Evolutionary conservation across 2,329 filamentous ascomycete genomes (phyloP), one percentile per base, ranked within the genome.

Genomic region (Lojkania enalia): DNA sequence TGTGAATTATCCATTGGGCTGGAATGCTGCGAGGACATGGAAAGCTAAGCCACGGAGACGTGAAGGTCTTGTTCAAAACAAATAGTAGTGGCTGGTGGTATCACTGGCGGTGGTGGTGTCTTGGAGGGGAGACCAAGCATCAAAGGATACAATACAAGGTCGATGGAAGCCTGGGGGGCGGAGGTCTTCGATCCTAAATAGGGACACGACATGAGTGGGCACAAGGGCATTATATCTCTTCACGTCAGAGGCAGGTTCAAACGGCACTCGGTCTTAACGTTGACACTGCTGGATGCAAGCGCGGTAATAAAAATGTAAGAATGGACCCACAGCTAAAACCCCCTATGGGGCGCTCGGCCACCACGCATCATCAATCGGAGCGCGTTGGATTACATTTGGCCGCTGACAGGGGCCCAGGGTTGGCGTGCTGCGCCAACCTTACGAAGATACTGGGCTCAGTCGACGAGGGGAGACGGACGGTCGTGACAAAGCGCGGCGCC

Each of bases 1-100:
- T 77, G 75, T 14, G 71, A 49, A 15, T 61, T 55, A 39, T 70
- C 67, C 65, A 70, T 70, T 31, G 66, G 69, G 44, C 59, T 64
- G 42, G 64, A 64, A 38, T 65, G 56, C 42, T 68, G 64, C 35
- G 64, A 63, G 32, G 66, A 61, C 66, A 69, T 68, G 49, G 25
- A 38, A 33, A 42, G 21, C 18, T 19, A 38, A 41, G 25, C 13
- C n/a, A n/a, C n/a, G n/a, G n/a, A n/a, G n/a, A n/a, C n/a, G n/a
- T n/a, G n/a, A n/a, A n/a, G n/a, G n/a, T n/a, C n/a, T n/a, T n/a
- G n/a, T n/a, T n/a, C n/a, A n/a, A n/a, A n/a, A n/a, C n/a, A n/a
- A n/a, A n/a, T n/a, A n/a, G n/a, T n/a, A n/a, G n/a, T n/a, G n/a
- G n/a, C n/a, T n/a, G n/a, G 25, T 27, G 25, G 25, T 27, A 27